These are phyloP conservation scores for Alisma plantagoaquatica DNA, from an alignment of 106 monocot genomes.

Conservation along the genomic window DNA sequence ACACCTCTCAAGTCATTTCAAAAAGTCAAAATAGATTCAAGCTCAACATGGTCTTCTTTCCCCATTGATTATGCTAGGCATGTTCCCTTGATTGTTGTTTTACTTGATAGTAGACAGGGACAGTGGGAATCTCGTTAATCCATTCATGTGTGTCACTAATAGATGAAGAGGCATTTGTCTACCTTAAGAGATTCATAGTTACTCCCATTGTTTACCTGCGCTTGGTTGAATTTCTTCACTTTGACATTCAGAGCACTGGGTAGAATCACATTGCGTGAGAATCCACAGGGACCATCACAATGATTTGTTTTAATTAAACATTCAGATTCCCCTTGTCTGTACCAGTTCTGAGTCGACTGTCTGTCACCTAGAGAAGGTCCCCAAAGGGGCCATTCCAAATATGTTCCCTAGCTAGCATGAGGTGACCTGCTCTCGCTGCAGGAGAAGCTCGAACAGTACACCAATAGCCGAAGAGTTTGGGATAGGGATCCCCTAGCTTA, in stretches of 20 bases:
- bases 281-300: too few relatives aligned
- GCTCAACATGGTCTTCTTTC: constrained; percentile 18
- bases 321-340: constrained; percentile 23
- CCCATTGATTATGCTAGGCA: constrained; percentile 15
- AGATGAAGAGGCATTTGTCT: constrained; percentile 69
- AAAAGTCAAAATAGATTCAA: too few relatives aligned
- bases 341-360: constrained; percentile 17
- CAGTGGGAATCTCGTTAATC: constrained; percentile 75
- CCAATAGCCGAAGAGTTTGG: constrained; percentile 7
- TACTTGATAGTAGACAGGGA: constrained; percentile 71
- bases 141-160: constrained; percentile 66
- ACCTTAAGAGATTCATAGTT: constrained; percentile 91
- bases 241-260: constrained; percentile 15
- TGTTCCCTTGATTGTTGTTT: constrained; percentile 59
- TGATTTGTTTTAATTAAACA: too few relatives aligned
- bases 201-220: constrained; percentile 54
- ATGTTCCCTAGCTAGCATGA: constrained; percentile 48
- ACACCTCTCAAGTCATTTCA: too few relatives aligned
- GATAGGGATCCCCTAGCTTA: constrained; percentile 1
- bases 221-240: constrained; percentile 23
- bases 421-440: constrained; percentile 9
- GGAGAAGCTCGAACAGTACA: constrained; percentile 19
- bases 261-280: constrained; percentile 30
- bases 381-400: constrained; percentile 56
- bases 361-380: too few relatives aligned